Evolutionary conservation across 164 flowering plant species (phyloP).

Genomic region (Platanus orientalis): DNA sequence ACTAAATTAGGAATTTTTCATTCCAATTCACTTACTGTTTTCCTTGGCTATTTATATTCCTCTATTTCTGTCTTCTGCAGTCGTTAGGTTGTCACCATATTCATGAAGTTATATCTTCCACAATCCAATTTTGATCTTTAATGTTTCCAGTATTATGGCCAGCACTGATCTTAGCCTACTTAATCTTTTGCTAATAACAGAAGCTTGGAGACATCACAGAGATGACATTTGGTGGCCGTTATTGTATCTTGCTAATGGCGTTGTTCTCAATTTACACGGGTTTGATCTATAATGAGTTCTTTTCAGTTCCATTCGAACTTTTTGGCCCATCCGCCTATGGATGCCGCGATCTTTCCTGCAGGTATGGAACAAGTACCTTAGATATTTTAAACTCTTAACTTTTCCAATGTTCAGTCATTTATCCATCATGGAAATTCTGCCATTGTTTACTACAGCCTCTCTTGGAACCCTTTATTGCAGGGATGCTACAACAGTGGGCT

Average conservation of each 20-base stretch:
- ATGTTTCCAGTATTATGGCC: neutral
- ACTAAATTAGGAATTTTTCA: too few species aligned
- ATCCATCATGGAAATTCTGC: neutral
- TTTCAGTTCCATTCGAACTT: conserved; percentile 86
- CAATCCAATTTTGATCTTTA: neutral
- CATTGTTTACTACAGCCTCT: neutral
- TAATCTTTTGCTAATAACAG: conserved; percentile 36
- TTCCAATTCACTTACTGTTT: too few species aligned
- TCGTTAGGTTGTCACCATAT: too few species aligned
- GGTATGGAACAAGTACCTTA: conserved; percentile 35
- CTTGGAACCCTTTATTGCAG: conserved; percentile 32
- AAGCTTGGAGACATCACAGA: conserved; percentile 93
- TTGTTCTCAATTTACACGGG: conserved; percentile 96
- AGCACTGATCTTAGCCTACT: conserved; percentile 4
- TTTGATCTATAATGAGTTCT: conserved; percentile 90
- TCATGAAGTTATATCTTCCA: too few species aligned
- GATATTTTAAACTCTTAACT: neutral
- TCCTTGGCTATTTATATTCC: too few species aligned
- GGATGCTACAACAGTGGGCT: conserved; percentile 68
- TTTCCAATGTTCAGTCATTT: neutral
- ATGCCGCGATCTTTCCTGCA: conserved; percentile 87
- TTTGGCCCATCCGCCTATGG: conserved; percentile 91
- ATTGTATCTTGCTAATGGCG: conserved; percentile 90
- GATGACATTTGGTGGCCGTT: conserved; percentile 97
- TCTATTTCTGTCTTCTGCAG: too few species aligned